These are phyloP conservation scores for Xerocomus potaroensis DNA, from an alignment of 768 basidiomycete species.

Conservation along the genomic window DNA sequence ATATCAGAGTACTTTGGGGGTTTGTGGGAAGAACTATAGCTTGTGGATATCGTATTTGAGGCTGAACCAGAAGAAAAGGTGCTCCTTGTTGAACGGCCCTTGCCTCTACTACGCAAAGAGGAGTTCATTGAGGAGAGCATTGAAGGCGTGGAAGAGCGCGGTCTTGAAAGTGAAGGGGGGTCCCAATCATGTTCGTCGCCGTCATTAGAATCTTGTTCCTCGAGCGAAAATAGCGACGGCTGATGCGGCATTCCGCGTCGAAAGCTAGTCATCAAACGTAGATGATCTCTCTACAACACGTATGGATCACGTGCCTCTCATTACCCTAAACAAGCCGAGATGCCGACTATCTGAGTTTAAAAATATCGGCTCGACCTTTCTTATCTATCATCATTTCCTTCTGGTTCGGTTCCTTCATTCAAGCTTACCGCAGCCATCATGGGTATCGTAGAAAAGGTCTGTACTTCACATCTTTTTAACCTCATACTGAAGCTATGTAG, in stretches of 20 bases:
- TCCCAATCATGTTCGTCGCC: conserved; percentile 45
- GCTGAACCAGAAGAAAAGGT: conserved; percentile 28
- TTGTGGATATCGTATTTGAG: conserved; percentile 26
- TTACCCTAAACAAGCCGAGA: background rate
- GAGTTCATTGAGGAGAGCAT: conserved; percentile 27
- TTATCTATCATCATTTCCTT: too few species aligned
- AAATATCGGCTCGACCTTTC: too few species aligned
- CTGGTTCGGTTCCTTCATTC: too few species aligned
- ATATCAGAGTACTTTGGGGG: conserved; percentile 51
- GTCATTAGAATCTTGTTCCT: conserved; percentile 48
- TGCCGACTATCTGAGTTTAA: background rate
- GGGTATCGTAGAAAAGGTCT: conserved; percentile 94
- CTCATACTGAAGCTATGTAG: conserved; percentile 35
- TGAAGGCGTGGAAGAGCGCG: conserved; percentile 18
- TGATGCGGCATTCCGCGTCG: conserved; percentile 41
- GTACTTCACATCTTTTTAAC: conserved; percentile 6
- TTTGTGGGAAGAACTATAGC: conserved; percentile 28
- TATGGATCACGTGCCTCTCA: background rate
- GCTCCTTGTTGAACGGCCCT: conserved; percentile 28
- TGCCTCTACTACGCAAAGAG: conserved; percentile 30
- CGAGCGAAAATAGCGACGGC: conserved; percentile 65
- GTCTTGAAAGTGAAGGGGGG: conserved; percentile 30
- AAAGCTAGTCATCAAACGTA: conserved; percentile 16
- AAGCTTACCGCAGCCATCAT: conserved; percentile 41
- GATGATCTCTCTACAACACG: too few species aligned